These are phyloP conservation scores for Urochloa ruziziensis DNA, from an alignment of 176 grass and related monocot genomes.

Conservation along the genomic window DNA sequence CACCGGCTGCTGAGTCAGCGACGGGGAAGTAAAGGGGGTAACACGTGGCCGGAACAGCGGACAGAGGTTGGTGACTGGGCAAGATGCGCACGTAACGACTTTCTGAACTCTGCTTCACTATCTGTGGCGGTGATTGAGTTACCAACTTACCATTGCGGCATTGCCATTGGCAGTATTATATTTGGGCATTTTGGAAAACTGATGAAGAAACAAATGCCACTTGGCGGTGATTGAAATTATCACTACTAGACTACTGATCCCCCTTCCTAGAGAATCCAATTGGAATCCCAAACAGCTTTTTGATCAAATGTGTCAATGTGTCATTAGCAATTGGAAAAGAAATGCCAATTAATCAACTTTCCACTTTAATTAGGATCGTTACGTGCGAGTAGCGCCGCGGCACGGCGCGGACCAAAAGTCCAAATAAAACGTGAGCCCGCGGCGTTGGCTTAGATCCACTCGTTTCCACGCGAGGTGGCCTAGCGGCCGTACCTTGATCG, in stretches of 20 bases:
- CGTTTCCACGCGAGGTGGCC: not conserved
- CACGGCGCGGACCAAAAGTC: not conserved
- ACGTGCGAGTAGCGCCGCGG: not conserved
- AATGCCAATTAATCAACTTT: not conserved
- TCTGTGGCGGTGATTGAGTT: not conserved
- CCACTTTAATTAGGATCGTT: not conserved
- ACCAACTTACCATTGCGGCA: too few relatives aligned
- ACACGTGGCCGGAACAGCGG: not conserved
- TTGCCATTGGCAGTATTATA: not conserved
- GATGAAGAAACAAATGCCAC: too few relatives aligned
- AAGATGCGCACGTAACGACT: not conserved
- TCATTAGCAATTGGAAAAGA: not conserved
- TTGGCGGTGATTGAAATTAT: too few relatives aligned
- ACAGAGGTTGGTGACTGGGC: not conserved
- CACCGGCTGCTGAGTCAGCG: conserved; percentile 1
- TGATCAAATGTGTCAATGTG: too few relatives aligned
- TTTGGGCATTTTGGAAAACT: not conserved
- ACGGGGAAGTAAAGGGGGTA: not conserved
- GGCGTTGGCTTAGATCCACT: not conserved
- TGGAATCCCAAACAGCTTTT: not conserved
- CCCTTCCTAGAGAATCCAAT: not conserved
- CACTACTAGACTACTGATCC: too few relatives aligned
- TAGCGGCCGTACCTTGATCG: too few relatives aligned
- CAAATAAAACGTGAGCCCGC: not conserved
- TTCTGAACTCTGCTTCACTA: not conserved